Evolutionary conservation across 306 rosid genomes (phyloP), one percentile per base, ranked within the genome.

Genomic region (Bauhinia variegata): DNA sequence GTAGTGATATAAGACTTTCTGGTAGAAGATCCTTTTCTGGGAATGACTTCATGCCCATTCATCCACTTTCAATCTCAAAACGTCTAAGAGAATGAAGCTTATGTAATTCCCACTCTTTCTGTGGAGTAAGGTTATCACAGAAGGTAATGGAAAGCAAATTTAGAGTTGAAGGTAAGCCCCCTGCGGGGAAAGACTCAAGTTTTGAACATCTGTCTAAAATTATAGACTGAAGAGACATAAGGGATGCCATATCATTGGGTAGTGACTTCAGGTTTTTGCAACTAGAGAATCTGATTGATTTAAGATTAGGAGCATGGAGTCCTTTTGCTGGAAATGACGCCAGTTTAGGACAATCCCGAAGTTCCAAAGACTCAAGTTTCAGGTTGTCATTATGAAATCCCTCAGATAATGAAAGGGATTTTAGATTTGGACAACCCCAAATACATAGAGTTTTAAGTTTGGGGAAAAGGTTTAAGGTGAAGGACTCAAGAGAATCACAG

Each of bases 381-480:
- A 54, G 36, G 30, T 54, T 10, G 12, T 30, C 33, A 11, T 60
- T 38, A 12, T 12, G 34, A 17, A 60, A 23, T 19, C 36, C 51
- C 34, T 38, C 36, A 16, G 50, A 11, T n/a, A 60, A 7, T 60
- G 19, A 60, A 60, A 60, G 13, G 17, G 65, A 38, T 10, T 41
- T 15, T 13, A 60, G 65, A 18, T 60, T 38, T 31, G 16, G 16
- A 39, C 65, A 60, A 39, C 39, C 51, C 65, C 46, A 38, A 34
- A 60, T 39, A 60, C 28, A 41, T 11, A 60, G 65, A 60, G 9
- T 9, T 60, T 10, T 19, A 12, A 60, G 65, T 43, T 44, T 43
- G 28, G 33, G 65, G 49, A 60, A 60, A 43, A 60, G 49, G 51
- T 60, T 43, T 60, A 60, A 17, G 9, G 34, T 11, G 51, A 60